Evolutionary conservation across 148 eudicot genomes (phyloP), one percentile per base, ranked within the genome.

Genomic region (Rhododendron kiyosumense): DNA sequence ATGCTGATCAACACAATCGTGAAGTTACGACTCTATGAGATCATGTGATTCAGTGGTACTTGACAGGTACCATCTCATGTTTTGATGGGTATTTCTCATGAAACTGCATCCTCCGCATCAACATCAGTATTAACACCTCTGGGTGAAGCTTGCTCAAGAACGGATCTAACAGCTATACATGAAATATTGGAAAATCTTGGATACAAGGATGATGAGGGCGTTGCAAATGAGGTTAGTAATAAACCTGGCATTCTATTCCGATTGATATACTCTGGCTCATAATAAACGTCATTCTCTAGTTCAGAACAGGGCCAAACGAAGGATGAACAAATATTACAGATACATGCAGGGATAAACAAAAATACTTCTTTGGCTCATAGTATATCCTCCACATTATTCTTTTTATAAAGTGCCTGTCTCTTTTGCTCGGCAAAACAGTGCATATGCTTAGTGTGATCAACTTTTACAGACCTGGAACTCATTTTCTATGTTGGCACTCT

Each of bases 31-130:
- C 18, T 18, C 34, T 48, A 20, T 45, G 36, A 28, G 36, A 51
- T 36, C 63, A 84, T 71, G 61, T 84, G 65, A 86, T 85, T 77
- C 73, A 46, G 4, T 84, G 52, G 84, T 78, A 67, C 79, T 54
- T 86, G 52, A 78, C 92, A 95, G 98, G 95, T 95, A 32, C 90
- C 98, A 22, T 95, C 98, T 75, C 92, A 92, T 91, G 92, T 91
- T 83, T 89, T 95, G 89, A 87, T 95, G 91, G 94, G 90, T 87
- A 92, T 95, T 86, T 81, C 92, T 85, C 90, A 88, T 84, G 93
- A 92, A 67, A 86, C 86, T 83, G 89, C 89, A 24, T 84, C 93
- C 10, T 91, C 94, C 5, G 84, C 91, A n/a, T 92, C 92, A 85
- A 69, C 86, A 30, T 34, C 88, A 71, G 83, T 89, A 83, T 85